These are phyloP conservation scores for Benincasa hispida DNA, from an alignment of 306 rosid genomes.

Conservation along the genomic window DNA sequence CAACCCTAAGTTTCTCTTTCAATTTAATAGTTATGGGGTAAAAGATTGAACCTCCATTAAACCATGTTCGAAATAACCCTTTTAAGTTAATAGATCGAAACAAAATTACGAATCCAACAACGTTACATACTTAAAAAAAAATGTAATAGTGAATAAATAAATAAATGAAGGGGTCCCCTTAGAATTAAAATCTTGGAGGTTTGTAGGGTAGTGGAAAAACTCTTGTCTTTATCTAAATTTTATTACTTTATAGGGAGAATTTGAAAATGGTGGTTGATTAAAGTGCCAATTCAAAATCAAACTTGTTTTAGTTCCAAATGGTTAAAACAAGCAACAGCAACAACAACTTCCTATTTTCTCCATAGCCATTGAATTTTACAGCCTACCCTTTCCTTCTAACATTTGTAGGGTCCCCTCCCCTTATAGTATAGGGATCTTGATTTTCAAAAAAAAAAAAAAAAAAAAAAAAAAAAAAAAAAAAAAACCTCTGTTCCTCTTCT, in stretches of 20 bases:
- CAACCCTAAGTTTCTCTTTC: neutral
- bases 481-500: neutral
- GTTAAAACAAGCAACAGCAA: neutral
- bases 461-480: too few relatives aligned
- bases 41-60: neutral
- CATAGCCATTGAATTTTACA: conserved; percentile 8
- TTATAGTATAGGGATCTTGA: conserved; percentile 32
- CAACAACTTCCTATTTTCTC: neutral
- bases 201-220: neutral
- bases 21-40: neutral
- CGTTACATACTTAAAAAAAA: neutral
- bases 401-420: conserved; percentile 44
- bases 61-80: too few relatives aligned
- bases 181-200: neutral
- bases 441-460: conserved; percentile 15
- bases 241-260: neutral
- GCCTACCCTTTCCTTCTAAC: conserved; percentile 8
- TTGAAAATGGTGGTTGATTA: neutral
- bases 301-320: neutral
- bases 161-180: neutral
- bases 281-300: neutral
- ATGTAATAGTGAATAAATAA: neutral
- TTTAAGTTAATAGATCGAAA: neutral
- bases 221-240: neutral
- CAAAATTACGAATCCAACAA: neutral